These are phyloP conservation scores for Lecanoromycetidae sp. DNA, from an alignment of 2,329 filamentous ascomycete genomes.

Conservation along the genomic window DNA sequence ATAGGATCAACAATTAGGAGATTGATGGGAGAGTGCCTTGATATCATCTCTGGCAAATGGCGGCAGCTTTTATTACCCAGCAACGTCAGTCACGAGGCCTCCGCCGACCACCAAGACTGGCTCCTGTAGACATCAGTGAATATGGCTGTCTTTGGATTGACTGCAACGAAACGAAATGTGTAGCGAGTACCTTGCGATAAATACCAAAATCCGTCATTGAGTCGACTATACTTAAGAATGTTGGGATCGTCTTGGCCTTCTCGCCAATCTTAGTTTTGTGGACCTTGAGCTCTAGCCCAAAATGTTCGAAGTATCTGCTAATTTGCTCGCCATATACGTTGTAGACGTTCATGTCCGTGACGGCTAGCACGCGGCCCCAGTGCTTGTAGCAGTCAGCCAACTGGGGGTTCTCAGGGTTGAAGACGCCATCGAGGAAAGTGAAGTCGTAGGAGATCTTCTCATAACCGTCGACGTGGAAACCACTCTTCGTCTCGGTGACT, in stretches of 20 bases:
- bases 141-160: constrained; percentile 16
- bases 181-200: constrained; percentile 42
- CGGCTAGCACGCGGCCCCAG: constrained; percentile 54
- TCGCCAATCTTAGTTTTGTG: constrained; percentile 65
- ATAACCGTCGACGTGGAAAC: constrained; percentile 60
- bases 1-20: constrained; percentile 21
- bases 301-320: constrained; percentile 54
- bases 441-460: constrained; percentile 70
- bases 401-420: constrained; percentile 47
- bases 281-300: constrained; percentile 49
- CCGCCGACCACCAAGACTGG: constrained; percentile 56
- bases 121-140: constrained; percentile 33
- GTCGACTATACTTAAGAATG: constrained; percentile 56
- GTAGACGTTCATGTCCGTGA: constrained; percentile 61
- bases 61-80: constrained; percentile 49
- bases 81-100: constrained; percentile 60
- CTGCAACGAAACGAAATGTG: constrained; percentile 8
- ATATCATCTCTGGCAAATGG: constrained; percentile 34
- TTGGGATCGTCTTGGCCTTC: constrained; percentile 62
- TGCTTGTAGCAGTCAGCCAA: constrained; percentile 52
- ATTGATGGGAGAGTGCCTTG: constrained; percentile 38
- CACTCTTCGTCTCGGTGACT: constrained; percentile 50
- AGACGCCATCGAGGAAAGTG: constrained; percentile 58
- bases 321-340: constrained; percentile 55
- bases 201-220: constrained; percentile 64